Percentiles rank a stretch among this genome's conserved stretches.
phyloP scores from a whole-genome alignment of 192 early-diverging fungal genomes.

The Funneliformis mosseae region DNA sequence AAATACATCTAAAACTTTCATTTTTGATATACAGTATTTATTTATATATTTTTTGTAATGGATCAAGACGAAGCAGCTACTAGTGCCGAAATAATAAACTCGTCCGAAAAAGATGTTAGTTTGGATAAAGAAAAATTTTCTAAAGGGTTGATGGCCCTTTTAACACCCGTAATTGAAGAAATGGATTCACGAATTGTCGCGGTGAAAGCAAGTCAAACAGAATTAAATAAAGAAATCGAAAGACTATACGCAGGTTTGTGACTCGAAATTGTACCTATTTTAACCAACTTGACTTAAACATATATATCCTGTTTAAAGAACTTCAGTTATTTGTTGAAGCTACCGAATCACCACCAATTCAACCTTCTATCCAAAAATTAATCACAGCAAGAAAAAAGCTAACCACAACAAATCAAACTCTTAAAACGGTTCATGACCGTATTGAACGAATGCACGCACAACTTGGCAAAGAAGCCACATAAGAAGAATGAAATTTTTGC shows the following conservation, averaged over 20 bases:
- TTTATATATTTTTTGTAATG: not conserved
- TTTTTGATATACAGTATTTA: too few relatives aligned
- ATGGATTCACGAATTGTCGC: slow-evolving; percentile 55
- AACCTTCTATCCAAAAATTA: slow-evolving; percentile 53
- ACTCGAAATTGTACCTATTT: not conserved
- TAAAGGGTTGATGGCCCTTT: slow-evolving; percentile 47
- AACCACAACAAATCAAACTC: slow-evolving; percentile 46
- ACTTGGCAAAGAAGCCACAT: slow-evolving; percentile 30
- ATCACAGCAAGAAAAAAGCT: slow-evolving; percentile 49
- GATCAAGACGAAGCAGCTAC: not conserved
- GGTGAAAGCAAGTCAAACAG: slow-evolving; percentile 53
- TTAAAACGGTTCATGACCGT: slow-evolving; percentile 51
- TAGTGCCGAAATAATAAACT: not conserved
- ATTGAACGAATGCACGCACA: slow-evolving; percentile 47
- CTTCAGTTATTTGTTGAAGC: slow-evolving; percentile 54
- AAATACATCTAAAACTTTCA: too few relatives aligned
- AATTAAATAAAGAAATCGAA: slow-evolving; percentile 61
- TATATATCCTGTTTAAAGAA: slow-evolving; percentile 40
- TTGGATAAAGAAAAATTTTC: slow-evolving; percentile 35
- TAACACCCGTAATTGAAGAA: slow-evolving; percentile 53
- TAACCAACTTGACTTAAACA: not conserved
- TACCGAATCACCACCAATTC: slow-evolving; percentile 52
- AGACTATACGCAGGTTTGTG: slow-evolving; percentile 54
- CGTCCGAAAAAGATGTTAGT: not conserved
- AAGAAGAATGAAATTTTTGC: not conserved